A percentile compares a stretch with the other conserved stretches of the same genome.
Evolutionary conservation across 495 filamentous ascomycete genomes (phyloP).

Genomic region (Tuber calosporum): DNA sequence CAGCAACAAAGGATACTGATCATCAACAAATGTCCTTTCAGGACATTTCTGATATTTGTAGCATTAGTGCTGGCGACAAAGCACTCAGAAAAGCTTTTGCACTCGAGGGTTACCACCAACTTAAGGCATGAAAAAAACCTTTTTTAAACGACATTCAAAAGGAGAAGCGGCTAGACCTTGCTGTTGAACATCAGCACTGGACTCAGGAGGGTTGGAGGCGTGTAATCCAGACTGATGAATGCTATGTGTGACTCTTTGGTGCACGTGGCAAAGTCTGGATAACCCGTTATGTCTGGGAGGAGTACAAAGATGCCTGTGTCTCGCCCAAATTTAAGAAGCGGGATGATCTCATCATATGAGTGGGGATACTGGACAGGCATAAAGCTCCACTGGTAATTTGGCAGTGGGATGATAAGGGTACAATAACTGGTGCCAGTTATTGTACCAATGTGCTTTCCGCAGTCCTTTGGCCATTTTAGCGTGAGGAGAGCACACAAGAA

Average conservation of each 20-base stretch:
- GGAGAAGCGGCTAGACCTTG: slow-evolving; percentile 6
- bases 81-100: slow-evolving; percentile 1
- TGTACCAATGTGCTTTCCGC: neutral
- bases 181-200: slow-evolving; percentile 7
- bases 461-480: slow-evolving; percentile 11
- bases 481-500: slow-evolving; percentile 4
- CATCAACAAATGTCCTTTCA: neutral
- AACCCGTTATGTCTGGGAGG: neutral
- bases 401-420: slow-evolving; percentile 11
- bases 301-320: slow-evolving; percentile 12
- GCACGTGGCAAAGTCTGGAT: slow-evolving; percentile 17
- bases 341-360: slow-evolving; percentile 11
- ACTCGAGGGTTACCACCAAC: neutral
- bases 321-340: slow-evolving; percentile 8
- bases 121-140: neutral
- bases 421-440: slow-evolving; percentile 8
- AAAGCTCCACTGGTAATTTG: slow-evolving; percentile 6
- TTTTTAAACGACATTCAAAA: neutral
- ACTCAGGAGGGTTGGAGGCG: slow-evolving; percentile 18
- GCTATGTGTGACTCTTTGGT: no score
- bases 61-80: slow-evolving; percentile 9
- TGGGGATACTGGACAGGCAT: neutral
- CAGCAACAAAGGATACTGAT: slow-evolving; percentile 7
- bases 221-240: no score
- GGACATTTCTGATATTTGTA: slow-evolving; percentile 6